Percentiles rank a stretch among this genome's conserved stretches.
These are phyloP conservation scores for Hypomyces perniciosus DNA, from an alignment of 2,329 filamentous ascomycete species.

Conservation along the genomic window DNA sequence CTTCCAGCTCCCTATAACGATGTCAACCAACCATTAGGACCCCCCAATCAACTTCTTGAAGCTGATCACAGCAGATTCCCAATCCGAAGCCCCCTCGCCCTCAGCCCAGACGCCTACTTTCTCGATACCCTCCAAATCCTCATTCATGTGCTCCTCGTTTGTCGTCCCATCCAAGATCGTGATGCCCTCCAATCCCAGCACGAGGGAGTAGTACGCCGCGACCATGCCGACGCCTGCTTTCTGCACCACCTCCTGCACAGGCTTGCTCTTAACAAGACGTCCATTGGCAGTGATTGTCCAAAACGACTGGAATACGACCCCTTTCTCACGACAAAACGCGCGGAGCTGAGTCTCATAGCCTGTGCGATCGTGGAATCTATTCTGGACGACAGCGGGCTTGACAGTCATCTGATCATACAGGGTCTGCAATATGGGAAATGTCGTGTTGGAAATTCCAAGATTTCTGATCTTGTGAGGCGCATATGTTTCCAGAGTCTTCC, in stretches of 20 bases:
- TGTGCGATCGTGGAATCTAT: constrained; percentile 60
- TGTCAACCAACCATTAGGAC: not conserved
- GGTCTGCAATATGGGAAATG: constrained; percentile 47
- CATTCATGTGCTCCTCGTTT: constrained; percentile 41
- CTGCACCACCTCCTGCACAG: constrained; percentile 45
- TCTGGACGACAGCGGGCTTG: constrained; percentile 61
- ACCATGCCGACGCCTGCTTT: constrained; percentile 30
- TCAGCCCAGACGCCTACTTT: constrained; percentile 38
- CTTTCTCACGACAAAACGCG: constrained; percentile 36
- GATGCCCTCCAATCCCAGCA: constrained; percentile 40
- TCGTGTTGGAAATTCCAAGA: constrained; percentile 72
- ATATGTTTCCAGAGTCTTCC: constrained; percentile 59
- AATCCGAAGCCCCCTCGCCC: constrained; percentile 38
- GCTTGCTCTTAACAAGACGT: constrained; percentile 31
- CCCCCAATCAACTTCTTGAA: constrained; percentile 40
- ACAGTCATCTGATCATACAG: constrained; percentile 40
- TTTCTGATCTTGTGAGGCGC: constrained; percentile 58
- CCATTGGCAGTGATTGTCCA: constrained; percentile 48
- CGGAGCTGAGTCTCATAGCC: constrained; percentile 56
- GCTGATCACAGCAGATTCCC: constrained; percentile 39
- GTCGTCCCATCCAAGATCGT: constrained; percentile 43
- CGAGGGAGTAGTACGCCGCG: constrained; percentile 42
- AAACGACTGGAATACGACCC: constrained; percentile 47
- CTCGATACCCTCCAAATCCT: constrained; percentile 40
- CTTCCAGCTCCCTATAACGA: no score